Conservation (phyloP, 139 green algal genomes). For the Picochlorum sp. region DNA sequence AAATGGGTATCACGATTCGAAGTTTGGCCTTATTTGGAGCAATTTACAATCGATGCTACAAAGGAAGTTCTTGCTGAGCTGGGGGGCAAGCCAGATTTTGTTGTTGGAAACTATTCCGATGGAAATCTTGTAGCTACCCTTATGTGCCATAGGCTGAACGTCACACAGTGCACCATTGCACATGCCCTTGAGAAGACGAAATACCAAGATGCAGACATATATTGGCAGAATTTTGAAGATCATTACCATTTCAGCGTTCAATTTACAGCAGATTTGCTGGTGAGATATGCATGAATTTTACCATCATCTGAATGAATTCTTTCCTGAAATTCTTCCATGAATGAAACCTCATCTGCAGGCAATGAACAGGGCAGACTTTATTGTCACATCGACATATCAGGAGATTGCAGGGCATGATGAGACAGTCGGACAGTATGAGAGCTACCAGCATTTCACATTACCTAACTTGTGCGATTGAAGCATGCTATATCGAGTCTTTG, state of each 20-base stretch:
- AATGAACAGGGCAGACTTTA: conserved; percentile 77
- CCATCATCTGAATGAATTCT: too few relatives aligned
- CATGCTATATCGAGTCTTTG: conserved; percentile 32
- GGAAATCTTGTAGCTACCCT: conserved; percentile 72
- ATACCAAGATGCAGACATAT: conserved; percentile 61
- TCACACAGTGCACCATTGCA: conserved; percentile 71
- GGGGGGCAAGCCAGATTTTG: conserved; percentile 55
- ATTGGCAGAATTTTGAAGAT: conserved; percentile 50
- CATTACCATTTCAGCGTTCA: conserved; percentile 78
- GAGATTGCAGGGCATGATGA: conserved; percentile 51
- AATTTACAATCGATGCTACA: conserved; percentile 58
- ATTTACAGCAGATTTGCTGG: conserved; percentile 74
- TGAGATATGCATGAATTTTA: too few relatives aligned
- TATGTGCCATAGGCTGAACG: conserved; percentile 37
- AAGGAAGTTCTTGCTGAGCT: conserved; percentile 47
- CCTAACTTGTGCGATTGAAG: conserved; percentile 42
- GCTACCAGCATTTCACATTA: conserved; percentile 64
- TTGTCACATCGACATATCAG: conserved; percentile 62
- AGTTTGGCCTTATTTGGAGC: conserved; percentile 76
- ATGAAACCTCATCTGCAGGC: too few relatives aligned
- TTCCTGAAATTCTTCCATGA: too few relatives aligned
- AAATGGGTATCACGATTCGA: conserved; percentile 67
- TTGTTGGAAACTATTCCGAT: conserved; percentile 79
- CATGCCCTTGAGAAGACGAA: conserved; percentile 83
- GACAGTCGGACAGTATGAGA: conserved; percentile 71